Percentiles rank a stretch among this genome's conserved stretches.
Conservation (phyloP, 2,329 filamentous ascomycete genomes). For the Cladosporium cucumerinum region DNA sequence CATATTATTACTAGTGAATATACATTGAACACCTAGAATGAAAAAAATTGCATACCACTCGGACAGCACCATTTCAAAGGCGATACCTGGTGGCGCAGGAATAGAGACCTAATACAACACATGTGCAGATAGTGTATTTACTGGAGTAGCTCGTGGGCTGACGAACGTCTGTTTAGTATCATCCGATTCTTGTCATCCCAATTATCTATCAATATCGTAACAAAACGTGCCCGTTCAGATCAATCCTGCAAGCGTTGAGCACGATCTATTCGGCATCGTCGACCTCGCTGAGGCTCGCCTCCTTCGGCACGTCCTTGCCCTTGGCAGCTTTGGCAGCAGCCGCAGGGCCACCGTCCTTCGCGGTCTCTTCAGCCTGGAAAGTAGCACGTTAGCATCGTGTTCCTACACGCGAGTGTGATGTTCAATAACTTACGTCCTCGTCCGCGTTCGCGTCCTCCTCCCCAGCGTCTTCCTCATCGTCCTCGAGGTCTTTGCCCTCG, state of each 20-base stretch:
- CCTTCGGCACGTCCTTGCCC: slow-evolving; percentile 31
- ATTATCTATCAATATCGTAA: slow-evolving; percentile 12
- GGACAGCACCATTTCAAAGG: not conserved
- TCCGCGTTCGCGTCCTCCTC: slow-evolving; percentile 24
- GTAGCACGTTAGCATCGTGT: not conserved
- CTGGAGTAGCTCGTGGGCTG: too few relatives aligned
- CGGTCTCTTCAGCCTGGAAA: slow-evolving; percentile 27
- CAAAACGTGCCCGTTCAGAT: not conserved
- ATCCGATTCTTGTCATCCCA: not conserved
- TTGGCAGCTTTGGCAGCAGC: slow-evolving; percentile 31
- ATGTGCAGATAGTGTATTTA: not conserved
- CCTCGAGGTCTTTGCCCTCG: slow-evolving; percentile 22
- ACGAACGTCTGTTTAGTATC: not conserved
- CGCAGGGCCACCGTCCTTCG: slow-evolving; percentile 28
- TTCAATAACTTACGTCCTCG: slow-evolving; percentile 22
- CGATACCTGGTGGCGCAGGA: too few relatives aligned
- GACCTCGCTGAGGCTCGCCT: slow-evolving; percentile 31
- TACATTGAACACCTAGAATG: too few relatives aligned
- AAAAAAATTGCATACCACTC: not conserved
- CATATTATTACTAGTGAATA: not conserved
- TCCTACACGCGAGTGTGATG: not conserved
- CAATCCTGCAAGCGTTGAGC: not conserved
- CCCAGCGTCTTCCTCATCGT: slow-evolving; percentile 21
- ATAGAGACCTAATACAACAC: too few relatives aligned
- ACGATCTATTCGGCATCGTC: slow-evolving; percentile 25